Percentiles rank a stretch among this genome's conserved stretches.
Conservation (phyloP, 495 filamentous ascomycete genomes). For the Daldinia caldariorum region DNA sequence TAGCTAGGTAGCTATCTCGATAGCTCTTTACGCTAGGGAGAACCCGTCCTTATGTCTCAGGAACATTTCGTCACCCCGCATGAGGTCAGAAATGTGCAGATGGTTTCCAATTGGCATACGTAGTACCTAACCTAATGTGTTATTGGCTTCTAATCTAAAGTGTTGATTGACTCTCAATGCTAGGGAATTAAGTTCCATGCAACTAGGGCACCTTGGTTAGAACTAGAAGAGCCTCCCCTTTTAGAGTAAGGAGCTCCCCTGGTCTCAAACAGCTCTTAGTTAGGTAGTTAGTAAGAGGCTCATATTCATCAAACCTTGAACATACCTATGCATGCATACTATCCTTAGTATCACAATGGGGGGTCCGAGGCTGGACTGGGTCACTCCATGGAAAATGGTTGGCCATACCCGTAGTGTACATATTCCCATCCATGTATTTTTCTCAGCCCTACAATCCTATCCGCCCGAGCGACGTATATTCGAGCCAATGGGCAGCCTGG, state of each 20-base stretch:
- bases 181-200: not conserved
- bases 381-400: not conserved
- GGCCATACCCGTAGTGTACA: not conserved
- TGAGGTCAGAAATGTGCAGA: not conserved
- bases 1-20: not conserved
- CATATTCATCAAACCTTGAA: not conserved
- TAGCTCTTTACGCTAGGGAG: slow-evolving; percentile 6
- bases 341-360: not conserved
- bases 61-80: not conserved
- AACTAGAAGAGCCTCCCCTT: not conserved
- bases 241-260: not conserved
- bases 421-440: not conserved
- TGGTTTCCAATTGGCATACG: not conserved
- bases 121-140: too few relatives aligned
- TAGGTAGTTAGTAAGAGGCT: not conserved
- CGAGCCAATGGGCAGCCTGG: not conserved
- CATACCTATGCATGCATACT: not conserved
- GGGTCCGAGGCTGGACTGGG: not conserved
- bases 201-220: not conserved
- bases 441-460: not conserved
- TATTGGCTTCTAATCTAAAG: not conserved
- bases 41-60: not conserved
- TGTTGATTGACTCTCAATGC: not conserved
- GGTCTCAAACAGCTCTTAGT: not conserved
- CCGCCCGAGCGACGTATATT: not conserved